Evolutionary conservation across 2,329 filamentous ascomycete species (phyloP).

Genomic region (Fusarium sp.): DNA sequence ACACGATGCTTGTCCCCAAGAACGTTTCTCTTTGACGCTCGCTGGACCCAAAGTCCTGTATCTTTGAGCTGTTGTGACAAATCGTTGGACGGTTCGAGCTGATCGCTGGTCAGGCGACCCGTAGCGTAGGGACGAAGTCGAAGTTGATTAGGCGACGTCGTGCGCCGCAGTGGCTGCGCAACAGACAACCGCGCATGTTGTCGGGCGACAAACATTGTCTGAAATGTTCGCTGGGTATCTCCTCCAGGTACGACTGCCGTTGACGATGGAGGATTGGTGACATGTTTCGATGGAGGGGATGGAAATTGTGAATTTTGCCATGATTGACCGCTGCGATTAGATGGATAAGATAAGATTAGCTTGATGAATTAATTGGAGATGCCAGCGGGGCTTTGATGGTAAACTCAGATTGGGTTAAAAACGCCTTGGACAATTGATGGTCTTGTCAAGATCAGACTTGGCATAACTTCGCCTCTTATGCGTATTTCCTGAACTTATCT

Average conservation of each 20-base stretch:
- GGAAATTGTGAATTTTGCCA: conserved; percentile 41
- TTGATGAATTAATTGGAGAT: background rate
- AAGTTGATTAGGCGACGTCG: background rate
- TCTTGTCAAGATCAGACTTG: background rate
- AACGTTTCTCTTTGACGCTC: background rate
- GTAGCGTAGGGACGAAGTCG: conserved; percentile 9
- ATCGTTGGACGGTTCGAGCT: conserved; percentile 19
- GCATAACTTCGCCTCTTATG: background rate
- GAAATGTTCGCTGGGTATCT: background rate
- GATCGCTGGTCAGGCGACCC: background rate
- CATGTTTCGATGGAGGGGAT: background rate
- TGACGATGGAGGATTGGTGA: background rate
- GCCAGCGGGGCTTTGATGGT: background rate
- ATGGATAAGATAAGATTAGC: conserved; percentile 25
- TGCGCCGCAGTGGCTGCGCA: conserved; percentile 8
- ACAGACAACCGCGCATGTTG: conserved; percentile 28
- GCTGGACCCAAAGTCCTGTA: conserved; percentile 44
- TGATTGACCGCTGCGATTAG: conserved; percentile 33
- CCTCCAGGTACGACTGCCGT: background rate
- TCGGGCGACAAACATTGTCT: conserved; percentile 36
- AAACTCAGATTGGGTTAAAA: background rate
- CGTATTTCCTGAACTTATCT: background rate
- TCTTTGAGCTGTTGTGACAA: conserved; percentile 41
- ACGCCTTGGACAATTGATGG: background rate
- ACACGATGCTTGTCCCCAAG: conserved; percentile 55